Conservation (phyloP, 2,329 filamentous ascomycete genomes). For the Pseudogymnoascus sp. region DNA sequence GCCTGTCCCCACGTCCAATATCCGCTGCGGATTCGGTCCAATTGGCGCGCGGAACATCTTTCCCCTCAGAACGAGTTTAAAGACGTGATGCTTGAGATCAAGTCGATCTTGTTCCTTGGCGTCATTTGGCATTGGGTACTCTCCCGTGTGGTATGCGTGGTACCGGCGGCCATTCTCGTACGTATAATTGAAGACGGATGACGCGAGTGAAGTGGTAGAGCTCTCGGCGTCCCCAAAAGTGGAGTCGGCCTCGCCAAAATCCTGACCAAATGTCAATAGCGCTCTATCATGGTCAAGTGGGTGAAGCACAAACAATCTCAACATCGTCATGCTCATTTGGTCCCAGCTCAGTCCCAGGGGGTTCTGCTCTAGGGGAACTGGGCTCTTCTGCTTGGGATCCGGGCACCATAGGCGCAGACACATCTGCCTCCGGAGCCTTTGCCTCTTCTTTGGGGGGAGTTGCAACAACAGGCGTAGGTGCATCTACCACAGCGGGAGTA, state of each 20-base stretch:
- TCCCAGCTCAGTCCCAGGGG: background rate
- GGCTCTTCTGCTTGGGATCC: background rate
- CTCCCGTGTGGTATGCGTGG: constrained; percentile 30
- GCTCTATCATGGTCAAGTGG: background rate
- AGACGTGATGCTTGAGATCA: constrained; percentile 21
- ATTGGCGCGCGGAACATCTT: constrained; percentile 23
- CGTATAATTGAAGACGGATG: constrained; percentile 16
- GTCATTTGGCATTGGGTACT: constrained; percentile 22
- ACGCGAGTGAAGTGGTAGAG: constrained; percentile 13
- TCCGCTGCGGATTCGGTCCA: constrained; percentile 18
- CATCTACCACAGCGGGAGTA: background rate
- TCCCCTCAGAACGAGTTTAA: constrained; percentile 17
- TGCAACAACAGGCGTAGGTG: background rate
- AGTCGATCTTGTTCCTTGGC: constrained; percentile 23
- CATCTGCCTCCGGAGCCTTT: background rate
- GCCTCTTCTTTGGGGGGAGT: background rate
- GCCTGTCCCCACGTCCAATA: constrained; percentile 28
- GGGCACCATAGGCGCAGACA: background rate
- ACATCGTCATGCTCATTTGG: background rate
- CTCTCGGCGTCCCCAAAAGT: background rate
- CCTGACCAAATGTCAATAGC: background rate
- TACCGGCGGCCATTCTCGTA: constrained; percentile 20
- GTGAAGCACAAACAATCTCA: background rate
- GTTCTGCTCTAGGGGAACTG: background rate
- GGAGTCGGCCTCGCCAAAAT: constrained; percentile 8